Conservation (phyloP, 306 rosid genomes). For the Cucumis hystrix region DNA sequence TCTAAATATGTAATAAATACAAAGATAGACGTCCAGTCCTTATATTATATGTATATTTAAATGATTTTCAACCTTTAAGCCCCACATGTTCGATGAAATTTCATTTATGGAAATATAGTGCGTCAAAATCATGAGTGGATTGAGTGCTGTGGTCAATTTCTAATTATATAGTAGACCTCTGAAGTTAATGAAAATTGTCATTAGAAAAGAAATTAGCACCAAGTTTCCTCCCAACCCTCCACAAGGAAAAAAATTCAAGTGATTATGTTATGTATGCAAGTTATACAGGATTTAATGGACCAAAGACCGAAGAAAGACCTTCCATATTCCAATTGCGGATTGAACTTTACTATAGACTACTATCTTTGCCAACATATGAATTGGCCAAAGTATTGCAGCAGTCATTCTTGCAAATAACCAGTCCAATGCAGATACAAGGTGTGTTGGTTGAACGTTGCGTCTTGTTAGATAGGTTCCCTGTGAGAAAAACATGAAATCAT, state of each 20-base stretch:
- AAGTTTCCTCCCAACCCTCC: not conserved
- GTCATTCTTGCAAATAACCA: slow-evolving; percentile 73
- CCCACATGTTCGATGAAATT: not conserved
- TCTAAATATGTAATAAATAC: not conserved
- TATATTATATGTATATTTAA: not conserved
- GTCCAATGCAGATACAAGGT: slow-evolving; percentile 41
- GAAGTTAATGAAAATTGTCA: not conserved
- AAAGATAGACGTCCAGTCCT: not conserved
- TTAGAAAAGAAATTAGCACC: not conserved
- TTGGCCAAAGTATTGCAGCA: slow-evolving; percentile 56
- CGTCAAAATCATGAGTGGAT: not conserved
- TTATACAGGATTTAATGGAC: not conserved
- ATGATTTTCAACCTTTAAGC: not conserved
- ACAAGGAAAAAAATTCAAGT: not conserved
- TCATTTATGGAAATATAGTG: not conserved
- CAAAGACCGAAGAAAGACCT: slow-evolving; percentile 10
- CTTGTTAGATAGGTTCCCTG: slow-evolving; percentile 69
- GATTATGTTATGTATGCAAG: not conserved
- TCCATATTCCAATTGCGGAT: slow-evolving; percentile 34
- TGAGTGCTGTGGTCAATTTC: not conserved
- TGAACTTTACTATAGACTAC: slow-evolving; percentile 67
- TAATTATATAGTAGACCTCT: not conserved
- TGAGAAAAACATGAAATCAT: slow-evolving; percentile 12
- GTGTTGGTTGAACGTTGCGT: slow-evolving; percentile 43
- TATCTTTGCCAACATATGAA: slow-evolving; percentile 68